Evolutionary conservation across 1,139 yeast genomes (phyloP), one percentile per base, ranked within the genome.

Genomic region (Ogataea hybrid): DNA sequence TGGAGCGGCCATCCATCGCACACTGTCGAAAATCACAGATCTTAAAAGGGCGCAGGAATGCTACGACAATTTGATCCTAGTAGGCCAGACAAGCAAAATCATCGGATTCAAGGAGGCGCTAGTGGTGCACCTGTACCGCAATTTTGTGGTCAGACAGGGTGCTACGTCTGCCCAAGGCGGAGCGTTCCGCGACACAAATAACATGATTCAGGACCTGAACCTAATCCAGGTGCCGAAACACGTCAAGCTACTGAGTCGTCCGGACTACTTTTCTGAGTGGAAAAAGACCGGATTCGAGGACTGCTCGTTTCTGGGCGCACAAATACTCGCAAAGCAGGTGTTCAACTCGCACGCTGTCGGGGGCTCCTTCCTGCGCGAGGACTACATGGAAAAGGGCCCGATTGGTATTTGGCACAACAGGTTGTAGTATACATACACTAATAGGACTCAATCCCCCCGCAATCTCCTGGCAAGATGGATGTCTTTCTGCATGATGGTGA

Each of bases 201-300:
- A 59, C 23, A 28, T 53, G 38, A 48, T 53, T 28, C 52, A 55
- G 43, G 57, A 49, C 43, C 46, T 41, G 42, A 50, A 48, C 33
- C 34, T 61, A 41, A 46, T 53, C 16, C 97, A 90, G 64, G 90
- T 84, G 1, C 97, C 97, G 14, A 79, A 81, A 16, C 71, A 81
- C 10, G 76, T 90, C 42, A 80, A 76, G 52, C 61, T 80, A 41
- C 80, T 83, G 25, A 84, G 83, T 55, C 75, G 79, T 59, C 95
- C 97, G 0, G 97, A 90, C 39, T 90, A 92, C 63, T 92, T 92
- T 65, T 88, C 95, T 1, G 96, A 88, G 54, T 92, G 97, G 97
- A 90, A 90, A 64, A 81, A 81, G 54, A 77, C 79, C 33, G 88
- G 87, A 7, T 75, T 79, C 78, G 82, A 84, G 48, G 92, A 87